phyloP scores from a whole-genome alignment of 2,329 filamentous ascomycete species.

The Ophiognomonia clavigignenti-juglandacearum region DNA sequence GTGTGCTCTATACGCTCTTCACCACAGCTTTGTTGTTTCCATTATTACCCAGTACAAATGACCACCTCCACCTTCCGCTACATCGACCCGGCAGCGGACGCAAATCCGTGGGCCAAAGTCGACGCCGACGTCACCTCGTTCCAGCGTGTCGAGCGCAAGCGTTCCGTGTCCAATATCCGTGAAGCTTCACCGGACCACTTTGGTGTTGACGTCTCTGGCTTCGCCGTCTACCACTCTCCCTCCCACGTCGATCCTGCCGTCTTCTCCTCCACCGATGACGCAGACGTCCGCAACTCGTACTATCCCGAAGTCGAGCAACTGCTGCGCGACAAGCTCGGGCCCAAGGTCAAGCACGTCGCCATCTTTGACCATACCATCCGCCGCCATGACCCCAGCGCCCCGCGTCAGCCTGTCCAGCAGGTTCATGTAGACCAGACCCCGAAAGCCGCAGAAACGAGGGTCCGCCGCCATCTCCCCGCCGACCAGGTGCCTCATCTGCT shows the following conservation, averaged over 20 bases:
- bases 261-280: slow-evolving; percentile 46
- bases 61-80: slow-evolving; percentile 44
- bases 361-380: slow-evolving; percentile 73
- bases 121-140: slow-evolving; percentile 55
- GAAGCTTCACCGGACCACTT: slow-evolving; percentile 43
- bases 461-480: slow-evolving; percentile 52
- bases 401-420: slow-evolving; percentile 62
- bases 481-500: slow-evolving; percentile 54
- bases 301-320: slow-evolving; percentile 58
- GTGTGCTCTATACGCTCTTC: too few species aligned
- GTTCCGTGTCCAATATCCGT: slow-evolving; percentile 51
- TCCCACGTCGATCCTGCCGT: slow-evolving; percentile 39
- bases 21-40: not conserved
- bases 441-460: slow-evolving; percentile 53
- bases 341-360: slow-evolving; percentile 54
- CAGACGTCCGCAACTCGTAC: slow-evolving; percentile 49
- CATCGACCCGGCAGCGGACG: slow-evolving; percentile 47
- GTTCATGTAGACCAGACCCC: slow-evolving; percentile 72
- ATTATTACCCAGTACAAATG: not conserved
- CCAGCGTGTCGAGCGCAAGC: slow-evolving; percentile 37
- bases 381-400: slow-evolving; percentile 44
- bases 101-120: slow-evolving; percentile 61
- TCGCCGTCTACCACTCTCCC: slow-evolving; percentile 48
- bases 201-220: slow-evolving; percentile 53
- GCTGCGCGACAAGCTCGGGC: slow-evolving; percentile 44